These are phyloP conservation scores for Rugonectria rugulosa DNA, from an alignment of 2,329 filamentous ascomycete genomes.

Conservation along the genomic window DNA sequence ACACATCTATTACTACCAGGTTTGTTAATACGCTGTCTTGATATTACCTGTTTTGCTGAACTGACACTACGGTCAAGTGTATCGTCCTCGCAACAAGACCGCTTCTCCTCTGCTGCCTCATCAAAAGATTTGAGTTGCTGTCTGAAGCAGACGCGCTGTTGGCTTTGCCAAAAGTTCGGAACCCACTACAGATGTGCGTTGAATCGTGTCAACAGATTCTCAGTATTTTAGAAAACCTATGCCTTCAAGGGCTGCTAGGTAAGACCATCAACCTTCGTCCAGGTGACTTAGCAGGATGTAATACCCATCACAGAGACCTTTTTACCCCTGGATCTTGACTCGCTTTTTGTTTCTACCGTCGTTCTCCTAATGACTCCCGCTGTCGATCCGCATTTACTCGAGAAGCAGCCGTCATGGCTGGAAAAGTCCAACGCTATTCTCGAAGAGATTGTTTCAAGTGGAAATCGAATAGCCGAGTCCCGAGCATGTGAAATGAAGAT, in stretches of 20 bases:
- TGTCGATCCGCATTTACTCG: neutral
- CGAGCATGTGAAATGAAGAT: neutral
- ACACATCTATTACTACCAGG: constrained; percentile 39
- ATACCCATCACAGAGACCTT: neutral
- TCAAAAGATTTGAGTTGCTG: constrained; percentile 27
- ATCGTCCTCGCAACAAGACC: constrained; percentile 39
- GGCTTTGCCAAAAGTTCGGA: constrained; percentile 33
- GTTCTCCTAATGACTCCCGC: neutral
- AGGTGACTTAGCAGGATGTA: neutral
- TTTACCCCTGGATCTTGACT: neutral
- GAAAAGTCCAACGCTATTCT: neutral
- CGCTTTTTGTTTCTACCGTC: neutral
- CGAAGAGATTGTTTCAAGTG: neutral
- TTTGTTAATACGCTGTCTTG: constrained; percentile 5
- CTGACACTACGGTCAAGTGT: constrained; percentile 30
- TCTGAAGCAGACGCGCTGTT: constrained; percentile 38
- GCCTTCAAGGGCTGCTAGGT: neutral
- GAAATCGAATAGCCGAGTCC: neutral
- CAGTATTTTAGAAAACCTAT: neutral
- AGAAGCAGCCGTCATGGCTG: neutral
- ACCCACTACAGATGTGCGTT: neutral
- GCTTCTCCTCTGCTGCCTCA: constrained; percentile 36
- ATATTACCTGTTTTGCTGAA: neutral
- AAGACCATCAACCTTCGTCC: neutral
- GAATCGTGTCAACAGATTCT: neutral